Percentiles rank a stretch among this genome's conserved stretches.
Conservation (phyloP, 1,284 basidiomycete species). For the Neolentinus lepideus region DNA sequence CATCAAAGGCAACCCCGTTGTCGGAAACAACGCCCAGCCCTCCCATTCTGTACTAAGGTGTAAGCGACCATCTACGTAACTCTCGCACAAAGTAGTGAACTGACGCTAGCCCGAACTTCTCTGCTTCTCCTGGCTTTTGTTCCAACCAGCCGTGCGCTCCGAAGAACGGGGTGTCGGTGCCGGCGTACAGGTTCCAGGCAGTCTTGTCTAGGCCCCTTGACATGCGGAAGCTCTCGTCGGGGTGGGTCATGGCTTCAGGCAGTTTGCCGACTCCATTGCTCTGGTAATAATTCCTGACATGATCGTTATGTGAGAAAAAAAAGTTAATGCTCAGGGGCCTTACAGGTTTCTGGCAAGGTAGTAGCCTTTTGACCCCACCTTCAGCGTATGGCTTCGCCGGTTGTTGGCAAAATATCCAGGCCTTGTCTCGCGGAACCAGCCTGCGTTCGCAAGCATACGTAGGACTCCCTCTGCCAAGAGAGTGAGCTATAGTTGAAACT, state of each 20-base stretch:
- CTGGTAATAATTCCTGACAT: background rate
- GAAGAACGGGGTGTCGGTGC: background rate
- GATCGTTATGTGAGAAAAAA: background rate
- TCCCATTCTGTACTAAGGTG: background rate
- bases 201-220: background rate
- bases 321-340: background rate
- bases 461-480: background rate
- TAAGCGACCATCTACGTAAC: background rate
- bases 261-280: background rate
- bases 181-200: background rate
- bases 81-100: background rate
- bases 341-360: background rate
- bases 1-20: background rate
- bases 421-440: background rate
- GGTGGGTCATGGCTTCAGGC: background rate
- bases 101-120: background rate
- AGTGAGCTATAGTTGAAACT: background rate
- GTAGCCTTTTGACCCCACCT: background rate
- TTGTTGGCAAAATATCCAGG: background rate
- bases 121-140: background rate
- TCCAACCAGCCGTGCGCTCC: background rate
- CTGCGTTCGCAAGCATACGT: background rate
- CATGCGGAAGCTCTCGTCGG: background rate
- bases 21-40: background rate
- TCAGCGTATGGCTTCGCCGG: background rate